Evolutionary conservation across 2,329 filamentous ascomycete genomes (phyloP).

Genomic region (Ophiosphaerella narmari): DNA sequence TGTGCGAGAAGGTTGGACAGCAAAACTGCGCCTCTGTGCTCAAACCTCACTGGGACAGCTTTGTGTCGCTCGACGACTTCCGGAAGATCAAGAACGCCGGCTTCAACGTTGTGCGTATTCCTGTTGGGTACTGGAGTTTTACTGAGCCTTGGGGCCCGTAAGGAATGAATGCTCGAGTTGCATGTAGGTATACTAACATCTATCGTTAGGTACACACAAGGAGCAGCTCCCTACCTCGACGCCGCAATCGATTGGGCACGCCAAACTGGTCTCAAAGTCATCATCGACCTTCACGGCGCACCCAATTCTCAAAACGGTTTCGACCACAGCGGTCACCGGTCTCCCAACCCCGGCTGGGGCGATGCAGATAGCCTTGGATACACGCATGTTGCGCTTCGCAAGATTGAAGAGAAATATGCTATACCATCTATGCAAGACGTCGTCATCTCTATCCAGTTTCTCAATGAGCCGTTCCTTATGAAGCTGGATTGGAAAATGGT

Average conservation of each 20-base stretch:
- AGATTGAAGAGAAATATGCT: conserved; percentile 62
- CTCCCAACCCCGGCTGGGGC: conserved; percentile 51
- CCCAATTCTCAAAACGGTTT: conserved; percentile 63
- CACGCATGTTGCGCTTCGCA: conserved; percentile 61
- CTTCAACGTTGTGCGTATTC: conserved; percentile 64
- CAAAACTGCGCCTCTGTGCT: conserved; percentile 49
- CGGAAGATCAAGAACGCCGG: conserved; percentile 60
- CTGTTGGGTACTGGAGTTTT: conserved; percentile 65
- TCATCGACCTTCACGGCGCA: conserved; percentile 62
- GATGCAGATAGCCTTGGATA: conserved; percentile 53
- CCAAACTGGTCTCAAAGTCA: conserved; percentile 57
- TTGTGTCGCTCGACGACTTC: conserved; percentile 57
- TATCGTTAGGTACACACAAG: conserved; percentile 45
- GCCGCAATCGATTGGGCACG: conserved; percentile 61
- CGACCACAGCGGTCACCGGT: conserved; percentile 62
- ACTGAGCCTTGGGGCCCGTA: conserved; percentile 1
- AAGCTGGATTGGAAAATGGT: conserved; percentile 52
- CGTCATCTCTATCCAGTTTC: conserved; percentile 60
- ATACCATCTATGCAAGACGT: conserved; percentile 59
- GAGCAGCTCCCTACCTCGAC: conserved; percentile 59
- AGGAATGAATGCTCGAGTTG: conserved; percentile 42
- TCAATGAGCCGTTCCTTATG: conserved; percentile 62
- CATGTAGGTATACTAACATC: no score
- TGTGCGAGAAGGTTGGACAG: conserved; percentile 55
- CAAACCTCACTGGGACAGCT: conserved; percentile 58